phyloP scores from a whole-genome alignment of 352 stramenopile genomes.

The Phytophthora constricta region DNA sequence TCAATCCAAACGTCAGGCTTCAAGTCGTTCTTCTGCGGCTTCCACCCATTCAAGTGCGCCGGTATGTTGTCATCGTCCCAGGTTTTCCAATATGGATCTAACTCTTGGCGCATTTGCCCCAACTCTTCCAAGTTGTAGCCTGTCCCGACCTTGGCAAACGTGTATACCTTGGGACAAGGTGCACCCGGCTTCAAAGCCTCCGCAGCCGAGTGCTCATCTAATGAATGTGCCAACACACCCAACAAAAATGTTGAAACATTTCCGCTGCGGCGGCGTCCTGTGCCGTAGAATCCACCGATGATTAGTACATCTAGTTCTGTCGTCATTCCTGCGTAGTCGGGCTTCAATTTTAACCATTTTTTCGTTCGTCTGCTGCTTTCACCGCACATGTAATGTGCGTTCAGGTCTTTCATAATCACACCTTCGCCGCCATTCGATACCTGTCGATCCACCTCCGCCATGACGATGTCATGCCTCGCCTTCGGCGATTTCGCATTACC shows the following conservation, averaged over 20 bases:
- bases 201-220: constrained; percentile 58
- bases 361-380: constrained; percentile 80
- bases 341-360: constrained; percentile 90
- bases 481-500: constrained; percentile 76
- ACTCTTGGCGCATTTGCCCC: constrained; percentile 67
- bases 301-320: constrained; percentile 84
- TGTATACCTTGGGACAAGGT: constrained; percentile 70
- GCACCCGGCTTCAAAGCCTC: constrained; percentile 57
- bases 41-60: constrained; percentile 78
- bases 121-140: constrained; percentile 86
- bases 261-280: constrained; percentile 72
- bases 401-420: constrained; percentile 86
- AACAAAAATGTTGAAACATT: constrained; percentile 86
- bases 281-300: constrained; percentile 84
- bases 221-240: constrained; percentile 63
- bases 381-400: constrained; percentile 90
- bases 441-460: constrained; percentile 80
- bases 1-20: constrained; percentile 87
- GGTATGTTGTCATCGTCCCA: constrained; percentile 80
- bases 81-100: constrained; percentile 81
- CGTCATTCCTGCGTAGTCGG: constrained; percentile 88
- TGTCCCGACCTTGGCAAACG: constrained; percentile 84
- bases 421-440: constrained; percentile 80
- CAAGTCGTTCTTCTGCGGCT: constrained; percentile 75
- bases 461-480: constrained; percentile 80